A percentile compares a stretch with the other conserved stretches of the same genome.
phyloP scores from a whole-genome alignment of 306 rosid genomes.

The Nissolia schottii region DNA sequence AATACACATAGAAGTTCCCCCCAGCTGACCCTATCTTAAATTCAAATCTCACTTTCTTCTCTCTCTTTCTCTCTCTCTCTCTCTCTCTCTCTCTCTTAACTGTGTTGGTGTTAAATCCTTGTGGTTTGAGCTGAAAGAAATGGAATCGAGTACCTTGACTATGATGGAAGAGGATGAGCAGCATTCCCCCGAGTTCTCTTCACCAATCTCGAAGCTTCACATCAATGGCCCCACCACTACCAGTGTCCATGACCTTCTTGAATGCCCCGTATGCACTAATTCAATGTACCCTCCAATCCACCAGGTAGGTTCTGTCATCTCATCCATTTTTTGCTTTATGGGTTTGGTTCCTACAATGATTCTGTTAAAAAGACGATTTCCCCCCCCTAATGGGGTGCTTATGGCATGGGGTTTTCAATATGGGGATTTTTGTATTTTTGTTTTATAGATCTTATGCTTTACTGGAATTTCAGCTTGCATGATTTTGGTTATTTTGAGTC shows the following conservation, averaged over 20 bases:
- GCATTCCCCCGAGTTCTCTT: conserved; percentile 37
- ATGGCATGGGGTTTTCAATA: not conserved
- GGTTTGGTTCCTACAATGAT: not conserved
- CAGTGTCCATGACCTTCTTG: conserved; percentile 73
- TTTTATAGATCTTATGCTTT: conserved; percentile 13
- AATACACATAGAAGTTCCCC: not conserved
- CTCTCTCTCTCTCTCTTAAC: not conserved
- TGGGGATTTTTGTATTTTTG: not conserved
- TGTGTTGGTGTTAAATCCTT: not conserved
- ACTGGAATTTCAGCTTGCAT: conserved; percentile 8
- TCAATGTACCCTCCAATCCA: conserved; percentile 83
- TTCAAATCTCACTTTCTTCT: not conserved
- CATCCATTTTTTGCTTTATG: conserved; percentile 12
- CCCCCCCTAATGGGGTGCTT: not conserved
- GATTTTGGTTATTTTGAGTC: not conserved
- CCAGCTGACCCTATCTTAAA: not conserved
- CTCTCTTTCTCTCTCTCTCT: not conserved
- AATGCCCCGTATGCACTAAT: conserved; percentile 76
- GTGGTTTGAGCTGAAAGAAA: conserved; percentile 27
- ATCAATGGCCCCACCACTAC: conserved; percentile 42
- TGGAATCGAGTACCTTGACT: conserved; percentile 53
- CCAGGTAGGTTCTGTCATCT: conserved; percentile 52
- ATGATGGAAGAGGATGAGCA: conserved; percentile 54
- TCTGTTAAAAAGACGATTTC: no score
- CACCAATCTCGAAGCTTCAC: conserved; percentile 52